Evolutionary conservation across 2,329 filamentous ascomycete genomes (phyloP).

Genomic region (Clonostachys sp.): DNA sequence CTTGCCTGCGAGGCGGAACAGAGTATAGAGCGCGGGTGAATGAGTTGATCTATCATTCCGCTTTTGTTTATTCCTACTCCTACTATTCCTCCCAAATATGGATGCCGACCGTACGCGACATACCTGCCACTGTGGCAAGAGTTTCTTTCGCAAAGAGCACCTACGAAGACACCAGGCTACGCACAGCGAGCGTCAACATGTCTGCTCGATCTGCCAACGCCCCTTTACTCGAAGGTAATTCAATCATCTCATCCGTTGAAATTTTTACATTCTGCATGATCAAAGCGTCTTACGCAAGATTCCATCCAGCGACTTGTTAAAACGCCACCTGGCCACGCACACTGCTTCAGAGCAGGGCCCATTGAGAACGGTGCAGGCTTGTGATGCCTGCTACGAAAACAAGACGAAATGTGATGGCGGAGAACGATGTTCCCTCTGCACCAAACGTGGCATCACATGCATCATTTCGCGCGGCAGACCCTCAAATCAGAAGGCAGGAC

Average conservation of each 20-base stretch:
- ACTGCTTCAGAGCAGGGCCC: conserved; percentile 12
- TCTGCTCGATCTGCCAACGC: conserved; percentile 25
- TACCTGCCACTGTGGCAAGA: conserved; percentile 31
- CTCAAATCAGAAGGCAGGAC: neutral
- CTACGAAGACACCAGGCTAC: conserved; percentile 31
- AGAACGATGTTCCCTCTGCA: conserved; percentile 28
- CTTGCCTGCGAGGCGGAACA: too few species aligned
- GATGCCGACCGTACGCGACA: neutral
- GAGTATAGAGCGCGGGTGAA: too few species aligned
- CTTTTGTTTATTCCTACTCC: too few species aligned
- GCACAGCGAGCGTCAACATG: conserved; percentile 24
- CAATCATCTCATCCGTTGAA: neutral
- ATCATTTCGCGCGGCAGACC: neutral
- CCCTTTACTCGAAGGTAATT: conserved; percentile 32
- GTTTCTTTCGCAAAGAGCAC: conserved; percentile 33
- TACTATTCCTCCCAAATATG: too few species aligned
- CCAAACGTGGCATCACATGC: conserved; percentile 14
- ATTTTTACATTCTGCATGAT: neutral
- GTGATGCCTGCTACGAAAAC: conserved; percentile 34
- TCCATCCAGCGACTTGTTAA: conserved; percentile 25
- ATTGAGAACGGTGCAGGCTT: conserved; percentile 29
- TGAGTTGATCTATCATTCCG: too few species aligned
- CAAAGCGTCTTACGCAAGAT: conserved; percentile 23
- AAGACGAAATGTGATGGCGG: conserved; percentile 40
- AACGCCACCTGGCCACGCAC: conserved; percentile 27